Base-by-base conservation (phyloP, 129 eudicot genomes). In the Solidago caesia region DNA sequence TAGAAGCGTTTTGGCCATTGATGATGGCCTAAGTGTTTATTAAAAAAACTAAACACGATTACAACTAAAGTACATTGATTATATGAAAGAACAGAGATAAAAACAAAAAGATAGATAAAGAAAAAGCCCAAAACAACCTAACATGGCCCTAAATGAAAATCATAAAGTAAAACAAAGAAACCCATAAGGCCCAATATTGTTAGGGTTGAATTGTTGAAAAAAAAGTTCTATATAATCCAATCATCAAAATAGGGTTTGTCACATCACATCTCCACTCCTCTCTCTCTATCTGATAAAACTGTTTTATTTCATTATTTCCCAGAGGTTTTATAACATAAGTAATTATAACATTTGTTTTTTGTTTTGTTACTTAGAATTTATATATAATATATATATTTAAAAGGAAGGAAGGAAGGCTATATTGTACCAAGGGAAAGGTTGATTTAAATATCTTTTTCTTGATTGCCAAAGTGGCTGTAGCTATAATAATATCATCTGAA, bases 381-480 rank as follows among this genome's bases (percentile, higher is more conserved):
- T 25, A 68, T 21, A 21, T 21, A 5, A 11, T 9, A 8, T 25
- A 15, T 21, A 21, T 21, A 21, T 21, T 21, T 21, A 21, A 21
- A 21, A 11, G 13, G 3, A 26, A 7, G 8, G 16, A 16, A 45
- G 16, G 4, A 10, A 47, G 33, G 81, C 70, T 77, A 43, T 75
- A 77, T 77, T 77, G 81, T 77, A 77, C 81, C 81, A 77, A 45
- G 52, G 27, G 67, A n/a, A 21, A 68, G 81, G 75, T 77, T 5
- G 12, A 69, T 77, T 14, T 0, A 33, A 6, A 77, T 68, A 59
- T 59, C 75, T 77, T 58, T 0, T 25, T 59, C 67, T 77, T 77
- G 75, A 68, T 77, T 77, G 81, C 81, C 81, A 68, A 39, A 44
- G 9, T 14, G 81, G 75, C 75, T 77, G 81, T 77, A 77, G 81